These are phyloP conservation scores for Coniella vitis DNA, from an alignment of 2,329 filamentous ascomycete genomes.

Conservation along the genomic window DNA sequence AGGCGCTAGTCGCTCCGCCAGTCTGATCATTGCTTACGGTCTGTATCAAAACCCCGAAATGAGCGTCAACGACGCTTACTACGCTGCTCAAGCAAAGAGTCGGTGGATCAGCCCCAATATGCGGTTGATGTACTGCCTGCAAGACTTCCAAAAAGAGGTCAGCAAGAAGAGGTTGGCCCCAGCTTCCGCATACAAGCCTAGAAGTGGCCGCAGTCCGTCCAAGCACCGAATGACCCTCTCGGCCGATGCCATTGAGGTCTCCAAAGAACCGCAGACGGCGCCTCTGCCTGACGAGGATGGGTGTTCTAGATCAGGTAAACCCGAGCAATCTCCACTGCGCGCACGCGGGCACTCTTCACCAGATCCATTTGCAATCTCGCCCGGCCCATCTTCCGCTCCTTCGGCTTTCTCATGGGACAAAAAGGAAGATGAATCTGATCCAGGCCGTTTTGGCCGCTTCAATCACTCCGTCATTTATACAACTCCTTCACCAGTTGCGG, in stretches of 20 bases:
- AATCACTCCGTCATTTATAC: constrained; percentile 27
- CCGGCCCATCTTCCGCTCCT: constrained; percentile 61
- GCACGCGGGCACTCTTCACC: constrained; percentile 49
- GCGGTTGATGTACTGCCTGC: constrained; percentile 83
- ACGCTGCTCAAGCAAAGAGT: constrained; percentile 72
- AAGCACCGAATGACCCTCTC: constrained; percentile 57
- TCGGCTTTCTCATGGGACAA: constrained; percentile 55
- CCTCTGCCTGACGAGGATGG: constrained; percentile 49
- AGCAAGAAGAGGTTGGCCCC: constrained; percentile 41
- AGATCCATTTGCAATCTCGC: constrained; percentile 42
- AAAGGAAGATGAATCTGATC: constrained; percentile 37
- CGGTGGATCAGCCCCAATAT: constrained; percentile 89
- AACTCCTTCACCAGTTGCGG: constrained; percentile 31
- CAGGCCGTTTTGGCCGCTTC: constrained; percentile 34
- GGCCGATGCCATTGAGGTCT: constrained; percentile 48
- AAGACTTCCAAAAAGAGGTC: constrained; percentile 68
- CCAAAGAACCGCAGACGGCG: constrained; percentile 54
- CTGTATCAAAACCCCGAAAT: constrained; percentile 70
- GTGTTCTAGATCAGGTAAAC: constrained; percentile 33
- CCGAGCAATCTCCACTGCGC: constrained; percentile 38
- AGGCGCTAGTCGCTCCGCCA: constrained; percentile 77
- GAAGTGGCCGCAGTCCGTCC: constrained; percentile 47
- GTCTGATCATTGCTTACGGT: constrained; percentile 79
- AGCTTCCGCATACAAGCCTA: constrained; percentile 41
- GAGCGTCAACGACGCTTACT: constrained; percentile 77